Base-by-base conservation (phyloP, 1,139 yeast genomes). In the Yamadazyma diospyri region DNA sequence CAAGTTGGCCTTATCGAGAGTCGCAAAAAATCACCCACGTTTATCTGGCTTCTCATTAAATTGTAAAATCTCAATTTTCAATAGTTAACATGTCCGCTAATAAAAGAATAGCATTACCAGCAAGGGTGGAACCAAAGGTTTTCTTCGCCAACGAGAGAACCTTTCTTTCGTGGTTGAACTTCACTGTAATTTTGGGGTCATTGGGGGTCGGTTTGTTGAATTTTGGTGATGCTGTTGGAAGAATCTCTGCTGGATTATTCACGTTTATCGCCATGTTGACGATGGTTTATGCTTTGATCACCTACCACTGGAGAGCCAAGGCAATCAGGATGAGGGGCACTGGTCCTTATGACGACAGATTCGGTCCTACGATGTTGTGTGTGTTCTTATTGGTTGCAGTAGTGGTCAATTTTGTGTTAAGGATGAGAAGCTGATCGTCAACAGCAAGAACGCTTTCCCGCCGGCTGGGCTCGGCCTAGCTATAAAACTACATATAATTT, bases 251-350 rank as follows among this genome's bases (percentile, higher is more conserved):
- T 32, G 95, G 94, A 3, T 71, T 92, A 41, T 92, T 92, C 71
- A 94, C 98, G 3, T 72, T 92, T 42, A 80, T 82, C 44, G 96
- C 98, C 46, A 89, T 92, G 97, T 86, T 87, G 45, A 92, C 97
- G 22, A 92, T 92, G 99, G 74, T 82, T 6, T 92, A 92, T 54
- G 98, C 99, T 5, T 74, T 92, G 42, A 74, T 87, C 31, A 94
- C 97, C 15, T 92, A 94, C 60, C 99, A 92, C 62, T 94, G 98
- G 98, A 86, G 99, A 69, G 98, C 98, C 3, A 87, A 89, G 56
- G 98, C 98, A 40, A 92, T 92, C 50, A 81, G 99, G 61, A 76
- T 92, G 64, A 81, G 97, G 61, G 98, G 98, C 22, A 76, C 94
- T 9, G 98, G 98, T 31, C 98, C 98, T 19, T 92, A 92, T 57